Conservation (phyloP, 208 protist species). For the Zelonia costaricensis region DNA sequence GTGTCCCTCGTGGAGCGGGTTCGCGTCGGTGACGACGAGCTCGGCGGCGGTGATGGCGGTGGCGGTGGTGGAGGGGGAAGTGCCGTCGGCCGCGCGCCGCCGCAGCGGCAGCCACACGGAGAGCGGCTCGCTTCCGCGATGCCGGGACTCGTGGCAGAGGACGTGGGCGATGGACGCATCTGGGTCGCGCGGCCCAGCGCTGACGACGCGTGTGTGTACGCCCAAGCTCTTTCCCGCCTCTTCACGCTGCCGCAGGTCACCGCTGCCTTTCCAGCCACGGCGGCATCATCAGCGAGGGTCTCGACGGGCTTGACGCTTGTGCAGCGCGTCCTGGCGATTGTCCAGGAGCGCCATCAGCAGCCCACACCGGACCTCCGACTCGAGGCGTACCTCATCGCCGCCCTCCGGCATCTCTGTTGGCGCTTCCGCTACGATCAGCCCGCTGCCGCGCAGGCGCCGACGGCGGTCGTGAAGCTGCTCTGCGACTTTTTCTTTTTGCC, state of each 20-base stretch:
- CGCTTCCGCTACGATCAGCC: constrained; percentile 50
- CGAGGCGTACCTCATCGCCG: constrained; percentile 52
- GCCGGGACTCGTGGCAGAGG: constrained; percentile 13
- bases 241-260: constrained; percentile 22
- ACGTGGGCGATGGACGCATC: constrained; percentile 14
- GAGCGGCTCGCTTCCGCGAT: not conserved
- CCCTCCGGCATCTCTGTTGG: constrained; percentile 39
- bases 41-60: not conserved
- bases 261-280: constrained; percentile 20
- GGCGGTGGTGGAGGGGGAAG: not conserved
- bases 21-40: not conserved
- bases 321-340: constrained; percentile 21
- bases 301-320: constrained; percentile 7
- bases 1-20: constrained; percentile 49
- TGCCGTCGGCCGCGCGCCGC: not conserved
- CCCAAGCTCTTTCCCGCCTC: constrained; percentile 19
- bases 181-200: constrained; percentile 21
- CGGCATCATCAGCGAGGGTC: not conserved
- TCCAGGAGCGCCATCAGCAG: constrained; percentile 40
- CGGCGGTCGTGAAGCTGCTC: constrained; percentile 51
- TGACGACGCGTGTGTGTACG: constrained; percentile 27
- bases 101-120: too few species aligned
- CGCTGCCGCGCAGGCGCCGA: constrained; percentile 18
- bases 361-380: constrained; percentile 49
- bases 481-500: constrained; percentile 56